Conservation (phyloP, 2,329 filamentous ascomycete species). For the Stachybotrys echinatus region DNA sequence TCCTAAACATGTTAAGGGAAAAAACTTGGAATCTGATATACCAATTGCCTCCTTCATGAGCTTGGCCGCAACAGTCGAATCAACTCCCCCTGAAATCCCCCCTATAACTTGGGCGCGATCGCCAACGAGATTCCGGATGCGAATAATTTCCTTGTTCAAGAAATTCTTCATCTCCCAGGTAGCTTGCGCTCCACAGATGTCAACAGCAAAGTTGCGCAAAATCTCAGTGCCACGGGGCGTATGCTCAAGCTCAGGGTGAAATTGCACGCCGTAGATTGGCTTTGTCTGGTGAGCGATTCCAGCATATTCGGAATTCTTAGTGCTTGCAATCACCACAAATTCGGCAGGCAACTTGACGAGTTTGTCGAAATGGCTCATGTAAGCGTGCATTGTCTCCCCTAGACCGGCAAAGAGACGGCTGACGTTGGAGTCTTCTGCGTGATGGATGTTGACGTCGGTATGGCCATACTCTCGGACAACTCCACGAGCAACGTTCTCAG, state of each 20-base stretch:
- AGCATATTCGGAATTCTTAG: constrained; percentile 71
- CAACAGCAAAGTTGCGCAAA: constrained; percentile 76
- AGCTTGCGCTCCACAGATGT: constrained; percentile 70
- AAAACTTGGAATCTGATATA: too few relatives aligned
- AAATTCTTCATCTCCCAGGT: constrained; percentile 89
- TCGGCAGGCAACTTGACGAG: constrained; percentile 65
- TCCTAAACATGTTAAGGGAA: neutral
- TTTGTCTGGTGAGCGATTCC: constrained; percentile 68
- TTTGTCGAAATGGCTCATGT: constrained; percentile 87
- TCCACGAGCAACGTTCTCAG: neutral
- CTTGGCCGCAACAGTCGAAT: constrained; percentile 81
- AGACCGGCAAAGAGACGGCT: constrained; percentile 76
- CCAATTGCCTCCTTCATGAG: constrained; percentile 81
- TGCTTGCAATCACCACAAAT: constrained; percentile 71
- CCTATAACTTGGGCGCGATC: constrained; percentile 72
- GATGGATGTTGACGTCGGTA: constrained; percentile 43
- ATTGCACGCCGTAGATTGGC: constrained; percentile 76
- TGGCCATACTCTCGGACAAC: constrained; percentile 8
- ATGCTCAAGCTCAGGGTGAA: constrained; percentile 81
- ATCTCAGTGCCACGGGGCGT: constrained; percentile 65
- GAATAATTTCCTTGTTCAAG: constrained; percentile 69
- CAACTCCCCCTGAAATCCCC: constrained; percentile 67
- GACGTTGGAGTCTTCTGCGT: constrained; percentile 53
- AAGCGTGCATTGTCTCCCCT: constrained; percentile 57
- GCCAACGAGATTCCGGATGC: constrained; percentile 79